phyloP scores from a whole-genome alignment of 164 flowering plant genomes.

The Litsea cubeba region DNA sequence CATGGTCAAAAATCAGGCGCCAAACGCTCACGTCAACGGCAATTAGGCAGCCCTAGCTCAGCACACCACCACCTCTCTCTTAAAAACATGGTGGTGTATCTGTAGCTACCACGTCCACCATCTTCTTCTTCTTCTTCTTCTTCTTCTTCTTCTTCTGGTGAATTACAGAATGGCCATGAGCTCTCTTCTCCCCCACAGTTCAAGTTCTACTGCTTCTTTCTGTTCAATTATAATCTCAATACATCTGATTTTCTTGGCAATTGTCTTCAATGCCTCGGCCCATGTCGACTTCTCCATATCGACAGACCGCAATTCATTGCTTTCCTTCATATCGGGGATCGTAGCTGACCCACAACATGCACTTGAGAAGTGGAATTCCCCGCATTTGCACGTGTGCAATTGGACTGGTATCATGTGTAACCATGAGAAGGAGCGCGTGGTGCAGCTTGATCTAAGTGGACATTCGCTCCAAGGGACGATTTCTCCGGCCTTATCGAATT shows the following conservation, averaged over 20 bases:
- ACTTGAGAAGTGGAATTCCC: constrained; percentile 50
- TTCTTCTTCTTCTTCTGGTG: no score
- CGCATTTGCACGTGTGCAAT: constrained; percentile 48
- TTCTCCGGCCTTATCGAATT: constrained; percentile 49
- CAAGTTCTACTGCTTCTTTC: not conserved
- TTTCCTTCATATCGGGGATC: constrained; percentile 49
- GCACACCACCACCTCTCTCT: not conserved
- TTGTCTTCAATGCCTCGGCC: not conserved
- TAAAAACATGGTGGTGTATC: not conserved
- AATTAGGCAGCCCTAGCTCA: constrained; percentile 47
- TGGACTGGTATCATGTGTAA: constrained; percentile 74
- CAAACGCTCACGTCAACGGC: constrained; percentile 46
- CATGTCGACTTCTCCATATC: constrained; percentile 3
- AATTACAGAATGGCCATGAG: not conserved
- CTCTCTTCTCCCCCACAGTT: not conserved
- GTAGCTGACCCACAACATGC: constrained; percentile 43
- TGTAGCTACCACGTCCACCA: not conserved
- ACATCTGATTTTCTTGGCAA: constrained; percentile 2
- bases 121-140: not conserved
- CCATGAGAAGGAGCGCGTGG: constrained; percentile 23
- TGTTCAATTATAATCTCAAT: not conserved
- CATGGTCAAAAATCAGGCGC: constrained; percentile 44
- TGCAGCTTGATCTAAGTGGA: constrained; percentile 52
- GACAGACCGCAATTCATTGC: constrained; percentile 43
- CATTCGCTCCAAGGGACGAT: constrained; percentile 54